Evolutionary conservation across 176 grass and related monocot species (phyloP), one percentile per base, ranked within the genome.

Genomic region (Carex parvula): DNA sequence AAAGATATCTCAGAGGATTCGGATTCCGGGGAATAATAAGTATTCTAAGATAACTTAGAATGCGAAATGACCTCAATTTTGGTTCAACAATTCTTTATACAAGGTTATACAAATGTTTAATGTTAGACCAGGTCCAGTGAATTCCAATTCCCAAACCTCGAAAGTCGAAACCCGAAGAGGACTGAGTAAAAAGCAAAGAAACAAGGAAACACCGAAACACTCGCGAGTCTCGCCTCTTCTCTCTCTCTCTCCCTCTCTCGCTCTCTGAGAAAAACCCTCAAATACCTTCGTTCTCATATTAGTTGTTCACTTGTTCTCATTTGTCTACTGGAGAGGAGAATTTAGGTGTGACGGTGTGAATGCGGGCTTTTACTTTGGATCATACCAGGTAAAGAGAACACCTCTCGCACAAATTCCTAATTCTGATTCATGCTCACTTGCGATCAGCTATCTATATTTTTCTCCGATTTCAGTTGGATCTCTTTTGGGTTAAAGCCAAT

Each of bases 381-480:
- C 80, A 83, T 50, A 67, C 13, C 61, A 83, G 80, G 80, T 83
- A 83, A 52, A 65, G n/a, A 68, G 6, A 59, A 24, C 16, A 18
- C 13, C 29, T 83, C 15, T 29, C 15, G 21, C 60, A 30, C 5
- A 46, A 60, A 10, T 77, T 56, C 20, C 62, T 50, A 32, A 16
- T 67, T 64, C 30, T 10, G 61, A 67, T 53, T 82, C 35, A 11
- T n/a, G 39, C 62, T 50, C 21, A 54, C 14, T 53, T 30, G 41
- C 15, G 63, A 22, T 82, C 37, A 64, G 2, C 15, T 42, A 3
- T 63, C 32, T 42, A 14, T 60, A n/a, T 22, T 82, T 48, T 52
- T 66, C 62, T 83, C 60, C 22, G 26, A 83, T 67, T 83, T 83
- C 1, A 35, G 6, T 59, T 35, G 63, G 80, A 83, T 83, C 80